Evolutionary conservation across 1,284 basidiomycete species (phyloP), one percentile per base, ranked within the genome.

Genomic region (Tilletia caries): DNA sequence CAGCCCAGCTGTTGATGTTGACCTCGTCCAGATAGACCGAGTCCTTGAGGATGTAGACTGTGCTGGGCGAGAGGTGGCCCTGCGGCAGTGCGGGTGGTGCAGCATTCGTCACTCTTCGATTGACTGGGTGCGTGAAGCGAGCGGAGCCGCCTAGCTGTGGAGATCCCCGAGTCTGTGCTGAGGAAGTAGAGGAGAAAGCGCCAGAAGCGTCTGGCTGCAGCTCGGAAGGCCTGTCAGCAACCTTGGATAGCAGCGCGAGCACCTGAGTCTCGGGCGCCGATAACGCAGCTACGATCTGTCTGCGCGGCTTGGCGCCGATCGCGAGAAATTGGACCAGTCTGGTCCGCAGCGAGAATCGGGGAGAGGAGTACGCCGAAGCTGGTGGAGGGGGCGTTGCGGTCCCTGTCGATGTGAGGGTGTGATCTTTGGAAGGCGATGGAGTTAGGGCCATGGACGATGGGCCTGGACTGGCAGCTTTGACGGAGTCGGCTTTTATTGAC

Each of bases 11-110:
- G 32, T 62, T 29, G 29, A 62, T 62, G 33, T 62, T 62, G 58
- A 62, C 58, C 58, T 62, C 58, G 58, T 62, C 58, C 3, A 62
- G 29, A 34, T 62, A 62, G 29, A 62, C 58, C 3, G 58, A 62
- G 32, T 62, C 58, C 18, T 62, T 62, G 18, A 62, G 58, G 2
- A 62, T 20, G 32, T 62, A 62, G 58, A 62, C 58, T 33, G 58
- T 62, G 33, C 58, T 37, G 1, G 58, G 58, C 10, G 58, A 33
- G 15, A 62, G 58, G n/a, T 62, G 58, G 32, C 58, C 58, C 18
- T 62, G 58, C 18, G 58, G 58, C 8, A 27, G 58, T 20, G 58
- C 33, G 15, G 58, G 58, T 18, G 32, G 29, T 33, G 58, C 58
- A 10, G 33, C 58, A 20, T 33, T 33, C 12, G 58, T 33, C 10